These are phyloP conservation scores for Sarocladiaceae sp. DNA, from an alignment of 2,329 filamentous ascomycete species.

Conservation along the genomic window DNA sequence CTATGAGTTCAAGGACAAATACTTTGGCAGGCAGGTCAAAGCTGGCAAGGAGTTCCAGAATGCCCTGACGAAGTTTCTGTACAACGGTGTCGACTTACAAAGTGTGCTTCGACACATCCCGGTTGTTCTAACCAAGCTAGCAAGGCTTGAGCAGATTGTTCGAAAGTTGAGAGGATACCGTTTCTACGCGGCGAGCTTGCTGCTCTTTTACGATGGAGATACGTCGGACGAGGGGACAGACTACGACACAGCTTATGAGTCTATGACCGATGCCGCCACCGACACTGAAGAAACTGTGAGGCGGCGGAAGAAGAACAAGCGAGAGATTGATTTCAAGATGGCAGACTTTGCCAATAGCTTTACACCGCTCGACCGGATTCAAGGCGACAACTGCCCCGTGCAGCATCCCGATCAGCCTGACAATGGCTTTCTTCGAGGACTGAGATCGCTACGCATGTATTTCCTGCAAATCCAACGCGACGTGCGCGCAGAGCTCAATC, in stretches of 20 bases:
- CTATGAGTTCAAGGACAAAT: conserved; percentile 98
- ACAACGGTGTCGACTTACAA: conserved; percentile 76
- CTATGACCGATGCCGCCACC: conserved; percentile 54
- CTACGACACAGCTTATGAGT: conserved; percentile 51
- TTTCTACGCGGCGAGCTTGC: conserved; percentile 89
- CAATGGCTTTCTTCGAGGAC: conserved; percentile 80
- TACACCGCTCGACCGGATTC: conserved; percentile 72
- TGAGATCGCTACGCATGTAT: conserved; percentile 75
- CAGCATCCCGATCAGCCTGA: conserved; percentile 77
- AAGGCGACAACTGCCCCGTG: conserved; percentile 69
- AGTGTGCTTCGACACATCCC: conserved; percentile 87
- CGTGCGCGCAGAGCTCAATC: conserved; percentile 50
- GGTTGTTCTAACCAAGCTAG: conserved; percentile 77
- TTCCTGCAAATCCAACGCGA: conserved; percentile 86
- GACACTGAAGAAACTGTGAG: conserved; percentile 52
- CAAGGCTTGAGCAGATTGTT: conserved; percentile 79
- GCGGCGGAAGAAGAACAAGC: conserved; percentile 43
- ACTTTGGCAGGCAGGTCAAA: conserved; percentile 85
- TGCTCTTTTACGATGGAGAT: conserved; percentile 96
- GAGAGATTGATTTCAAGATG: conserved; percentile 87
- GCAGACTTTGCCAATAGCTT: conserved; percentile 98
- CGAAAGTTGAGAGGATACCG: conserved; percentile 76
- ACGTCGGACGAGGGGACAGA: conserved; percentile 43
- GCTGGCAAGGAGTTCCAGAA: conserved; percentile 85
- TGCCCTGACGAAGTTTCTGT: conserved; percentile 84